Base-by-base conservation (phyloP, 805 yeast genomes). In the Wickerhamiella siamensis region DNA sequence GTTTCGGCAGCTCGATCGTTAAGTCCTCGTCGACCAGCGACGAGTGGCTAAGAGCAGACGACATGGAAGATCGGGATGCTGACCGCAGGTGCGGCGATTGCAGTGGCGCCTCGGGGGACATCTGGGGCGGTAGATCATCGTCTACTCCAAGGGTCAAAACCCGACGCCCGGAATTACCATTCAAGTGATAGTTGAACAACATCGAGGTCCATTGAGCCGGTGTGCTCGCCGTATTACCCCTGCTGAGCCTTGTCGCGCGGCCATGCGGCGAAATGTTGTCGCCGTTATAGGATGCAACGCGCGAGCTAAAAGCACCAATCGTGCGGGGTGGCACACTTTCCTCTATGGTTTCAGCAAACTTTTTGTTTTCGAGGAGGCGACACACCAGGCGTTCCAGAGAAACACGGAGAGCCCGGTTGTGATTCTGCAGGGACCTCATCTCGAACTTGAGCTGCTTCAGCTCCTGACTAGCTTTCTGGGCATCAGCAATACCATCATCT, bases 311-410 rank as follows among this genome's bases (percentile, higher is more conserved):
- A 15, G 20, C 20, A 19, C 40, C 37, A 5, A 52, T 44, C 17
- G 38, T 39, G n/a, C 40, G 39, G 6, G 43, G 27, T 10, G 55
- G 44, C 5, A 52, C 43, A 5, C 48, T 31, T 32, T 49, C 52
- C 33, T 57, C 55, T 4, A 58, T 54, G 8, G 48, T 47, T 20
- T 39, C 43, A 31, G 51, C 52, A 44, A 60, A 60, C 35, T 51
- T 54, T 31, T 47, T 37, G 41, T 53, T 54, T 39, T 56, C 62
- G 15, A 60, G 52, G 39, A 60, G 53, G 5, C 64, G 55, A 33
- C 51, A 49, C 4, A 60, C 62, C 15, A 60, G 53, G 10, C 60
- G 48, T 45, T 60, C 63, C 26, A 59, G 48, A 10, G 61, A 53
- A 17, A 45, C 40, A 27, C 49, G 51, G 21, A 60, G 54, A 12